phyloP scores from a whole-genome alignment of 2,329 filamentous ascomycete genomes.

The Aspergillus amoenus region DNA sequence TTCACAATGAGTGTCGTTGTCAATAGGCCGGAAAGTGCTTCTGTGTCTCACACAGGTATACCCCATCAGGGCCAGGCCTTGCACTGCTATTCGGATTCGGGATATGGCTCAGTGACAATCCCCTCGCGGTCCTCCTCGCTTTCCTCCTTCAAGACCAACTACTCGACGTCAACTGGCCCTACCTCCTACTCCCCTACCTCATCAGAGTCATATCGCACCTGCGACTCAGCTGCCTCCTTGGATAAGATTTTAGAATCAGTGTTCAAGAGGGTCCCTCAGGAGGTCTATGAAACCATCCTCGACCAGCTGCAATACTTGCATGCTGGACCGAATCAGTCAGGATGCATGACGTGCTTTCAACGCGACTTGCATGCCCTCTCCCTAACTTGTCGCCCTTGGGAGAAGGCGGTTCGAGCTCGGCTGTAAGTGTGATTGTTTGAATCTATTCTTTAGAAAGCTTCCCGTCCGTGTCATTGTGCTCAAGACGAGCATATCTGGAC shows the following conservation, averaged over 20 bases:
- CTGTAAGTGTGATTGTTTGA: constrained; percentile 44
- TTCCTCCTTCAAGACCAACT: constrained; percentile 40
- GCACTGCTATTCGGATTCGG: constrained; percentile 29
- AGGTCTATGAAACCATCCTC: constrained; percentile 57
- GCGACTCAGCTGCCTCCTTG: constrained; percentile 40
- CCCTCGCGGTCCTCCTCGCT: constrained; percentile 34
- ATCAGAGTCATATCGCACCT: constrained; percentile 34
- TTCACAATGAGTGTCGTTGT: constrained; percentile 42
- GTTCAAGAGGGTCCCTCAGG: constrained; percentile 50
- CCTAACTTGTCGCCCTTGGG: constrained; percentile 57
- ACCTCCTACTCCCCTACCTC: constrained; percentile 40
- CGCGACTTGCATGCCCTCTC: constrained; percentile 55
- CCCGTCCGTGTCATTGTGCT: not conserved
- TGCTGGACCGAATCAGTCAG: constrained; percentile 35
- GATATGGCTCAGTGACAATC: constrained; percentile 30
- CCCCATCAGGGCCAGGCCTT: constrained; percentile 23
- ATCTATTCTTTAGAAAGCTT: not conserved
- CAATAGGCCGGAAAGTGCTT: constrained; percentile 37
- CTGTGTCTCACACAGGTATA: constrained; percentile 31
- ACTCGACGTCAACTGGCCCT: constrained; percentile 37
- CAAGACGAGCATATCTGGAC: not conserved
- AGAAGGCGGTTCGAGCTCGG: constrained; percentile 50
- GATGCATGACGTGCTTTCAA: constrained; percentile 56
- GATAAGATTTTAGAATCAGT: constrained; percentile 33
- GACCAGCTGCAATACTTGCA: constrained; percentile 51